A percentile compares a stretch with the other conserved stretches of the same genome.
Conservation (phyloP, 2,329 filamentous ascomycete genomes). For the Cylindrodendrum hubeiense region DNA sequence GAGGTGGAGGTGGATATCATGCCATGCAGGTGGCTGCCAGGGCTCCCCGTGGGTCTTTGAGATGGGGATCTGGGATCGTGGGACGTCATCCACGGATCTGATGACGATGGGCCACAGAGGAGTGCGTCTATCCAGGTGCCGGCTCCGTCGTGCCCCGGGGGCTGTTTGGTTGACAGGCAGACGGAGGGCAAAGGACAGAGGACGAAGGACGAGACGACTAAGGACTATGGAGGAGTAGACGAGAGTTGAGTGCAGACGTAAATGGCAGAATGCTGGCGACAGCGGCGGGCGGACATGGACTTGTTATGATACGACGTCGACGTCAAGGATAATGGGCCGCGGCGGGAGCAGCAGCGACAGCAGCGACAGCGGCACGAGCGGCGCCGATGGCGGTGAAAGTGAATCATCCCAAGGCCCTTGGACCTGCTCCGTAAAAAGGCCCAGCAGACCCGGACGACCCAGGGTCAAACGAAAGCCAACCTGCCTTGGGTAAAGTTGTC, state of each 20-base stretch:
- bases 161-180: background rate
- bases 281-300: constrained; percentile 14
- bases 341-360: constrained; percentile 9
- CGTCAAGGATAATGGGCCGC: constrained; percentile 18
- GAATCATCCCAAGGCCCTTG: constrained; percentile 35
- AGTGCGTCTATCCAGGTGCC: constrained; percentile 31
- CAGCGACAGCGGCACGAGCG: constrained; percentile 23
- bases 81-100: constrained; percentile 46
- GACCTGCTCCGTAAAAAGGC: background rate
- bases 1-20: constrained; percentile 40
- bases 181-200: background rate
- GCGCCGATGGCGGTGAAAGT: constrained; percentile 46
- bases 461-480: constrained; percentile 17
- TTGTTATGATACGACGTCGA: constrained; percentile 42
- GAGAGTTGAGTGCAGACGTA: background rate
- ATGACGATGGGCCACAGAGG: constrained; percentile 31
- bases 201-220: background rate
- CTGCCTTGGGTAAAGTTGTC: constrained; percentile 23
- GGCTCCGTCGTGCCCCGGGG: constrained; percentile 9
- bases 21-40: constrained; percentile 36
- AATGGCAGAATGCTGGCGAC: background rate
- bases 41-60: constrained; percentile 38
- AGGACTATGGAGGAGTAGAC: background rate
- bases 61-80: constrained; percentile 42
- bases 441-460: background rate